Percentiles rank a stretch among this genome's conserved stretches.
phyloP scores from a whole-genome alignment of 2,329 filamentous ascomycete genomes.

The Thermothelomyces thermophilus region DNA sequence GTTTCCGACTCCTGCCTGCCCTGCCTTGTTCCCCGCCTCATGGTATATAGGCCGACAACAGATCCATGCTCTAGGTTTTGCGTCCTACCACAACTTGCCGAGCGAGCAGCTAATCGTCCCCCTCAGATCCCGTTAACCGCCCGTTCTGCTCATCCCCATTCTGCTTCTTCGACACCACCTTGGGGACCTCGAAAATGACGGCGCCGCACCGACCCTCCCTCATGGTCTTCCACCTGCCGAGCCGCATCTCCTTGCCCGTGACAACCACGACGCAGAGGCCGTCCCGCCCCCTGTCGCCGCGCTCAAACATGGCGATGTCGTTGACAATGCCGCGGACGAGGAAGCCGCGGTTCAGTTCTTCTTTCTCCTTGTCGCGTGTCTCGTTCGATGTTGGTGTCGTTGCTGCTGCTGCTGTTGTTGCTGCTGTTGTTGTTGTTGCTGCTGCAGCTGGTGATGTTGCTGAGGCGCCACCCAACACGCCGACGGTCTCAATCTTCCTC shows the following conservation, averaged over 20 bases:
- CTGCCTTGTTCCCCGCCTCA: background rate
- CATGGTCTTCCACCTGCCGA: conserved; percentile 72
- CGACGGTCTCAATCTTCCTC: conserved; percentile 65
- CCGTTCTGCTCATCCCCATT: conserved; percentile 17
- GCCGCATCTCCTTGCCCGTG: conserved; percentile 75
- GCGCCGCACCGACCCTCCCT: conserved; percentile 68
- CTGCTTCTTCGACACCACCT: conserved; percentile 28
- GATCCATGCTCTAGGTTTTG: background rate
- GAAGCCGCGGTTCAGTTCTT: conserved; percentile 10
- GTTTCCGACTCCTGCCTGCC: conserved; percentile 2
- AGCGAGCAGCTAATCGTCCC: conserved; percentile 1
- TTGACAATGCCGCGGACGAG: conserved; percentile 73
- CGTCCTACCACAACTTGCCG: too few species aligned
- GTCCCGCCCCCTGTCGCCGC: conserved; percentile 67
- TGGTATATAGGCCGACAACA: conserved; percentile 9
- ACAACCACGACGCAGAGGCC: conserved; percentile 82
- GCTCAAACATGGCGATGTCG: conserved; percentile 79
- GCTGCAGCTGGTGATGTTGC: conserved; percentile 1
- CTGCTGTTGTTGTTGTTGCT: conserved; percentile 22
- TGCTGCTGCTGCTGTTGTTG: conserved; percentile 12
- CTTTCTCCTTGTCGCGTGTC: conserved; percentile 14
- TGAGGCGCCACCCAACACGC: conserved; percentile 35
- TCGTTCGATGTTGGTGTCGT: conserved; percentile 20
- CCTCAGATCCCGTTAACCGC: conserved; percentile 1
- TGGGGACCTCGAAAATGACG: conserved; percentile 78